A percentile compares a stretch with the other conserved stretches of the same genome.
These are phyloP conservation scores for Pseudocercospora eumusae DNA, from an alignment of 2,329 filamentous ascomycete genomes.

Conservation along the genomic window DNA sequence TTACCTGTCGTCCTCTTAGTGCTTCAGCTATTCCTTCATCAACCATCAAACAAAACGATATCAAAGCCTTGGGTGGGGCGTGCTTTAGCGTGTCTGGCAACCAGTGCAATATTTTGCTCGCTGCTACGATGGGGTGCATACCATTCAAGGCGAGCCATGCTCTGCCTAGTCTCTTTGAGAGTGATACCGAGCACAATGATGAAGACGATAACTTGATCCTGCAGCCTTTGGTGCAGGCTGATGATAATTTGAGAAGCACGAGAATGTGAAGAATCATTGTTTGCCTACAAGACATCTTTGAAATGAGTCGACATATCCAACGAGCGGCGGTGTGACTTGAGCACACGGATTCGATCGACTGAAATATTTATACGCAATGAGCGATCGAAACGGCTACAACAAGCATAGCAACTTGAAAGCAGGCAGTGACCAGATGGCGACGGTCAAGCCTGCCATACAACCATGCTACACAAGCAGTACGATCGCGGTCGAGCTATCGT, in stretches of 20 bases:
- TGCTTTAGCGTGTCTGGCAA: not conserved
- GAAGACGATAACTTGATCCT: no score
- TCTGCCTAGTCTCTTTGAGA: no score
- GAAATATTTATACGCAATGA: no score
- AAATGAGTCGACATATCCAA: no score
- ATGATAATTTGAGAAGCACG: no score
- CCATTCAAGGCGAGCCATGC: no score
- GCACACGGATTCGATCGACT: not conserved
- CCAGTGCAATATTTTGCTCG: not conserved
- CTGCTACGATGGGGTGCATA: not conserved
- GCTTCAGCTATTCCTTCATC: not conserved
- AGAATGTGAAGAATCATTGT: no score
- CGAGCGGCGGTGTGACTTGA: not conserved
- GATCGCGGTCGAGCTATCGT: not conserved
- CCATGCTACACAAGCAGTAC: not conserved
- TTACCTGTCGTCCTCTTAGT: not conserved
- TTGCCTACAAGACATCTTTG: no score
- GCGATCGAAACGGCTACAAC: not conserved
- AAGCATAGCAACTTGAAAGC: not conserved
- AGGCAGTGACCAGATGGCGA: not conserved
- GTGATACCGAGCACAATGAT: no score
- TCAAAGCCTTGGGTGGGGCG: not conserved
- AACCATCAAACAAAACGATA: not conserved
- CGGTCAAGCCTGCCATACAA: not conserved
- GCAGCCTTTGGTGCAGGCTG: no score